Evolutionary conservation across 352 stramenopile species (phyloP).

Genomic region (Phytopythium oedochilum): DNA sequence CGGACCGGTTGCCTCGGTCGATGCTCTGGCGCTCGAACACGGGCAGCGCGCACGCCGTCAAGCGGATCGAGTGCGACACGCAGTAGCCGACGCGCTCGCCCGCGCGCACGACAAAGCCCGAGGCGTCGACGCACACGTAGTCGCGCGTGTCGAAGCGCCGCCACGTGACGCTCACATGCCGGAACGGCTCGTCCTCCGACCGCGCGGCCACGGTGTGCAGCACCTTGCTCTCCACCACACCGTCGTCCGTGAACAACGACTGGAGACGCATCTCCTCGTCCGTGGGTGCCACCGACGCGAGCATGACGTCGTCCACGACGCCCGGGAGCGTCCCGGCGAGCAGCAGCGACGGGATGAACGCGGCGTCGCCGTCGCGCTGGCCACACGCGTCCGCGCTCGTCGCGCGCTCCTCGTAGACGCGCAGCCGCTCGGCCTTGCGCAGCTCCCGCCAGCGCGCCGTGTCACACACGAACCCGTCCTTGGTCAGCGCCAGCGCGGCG

Average conservation of each 20-base stretch:
- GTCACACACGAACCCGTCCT: conserved; percentile 14
- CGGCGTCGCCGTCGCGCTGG: not conserved
- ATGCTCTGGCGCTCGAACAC: conserved; percentile 63
- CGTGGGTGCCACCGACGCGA: conserved; percentile 14
- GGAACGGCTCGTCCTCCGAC: conserved; percentile 39
- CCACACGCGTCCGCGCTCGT: not conserved
- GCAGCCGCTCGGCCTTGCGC: conserved; percentile 16
- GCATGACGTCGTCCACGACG: conserved; percentile 21
- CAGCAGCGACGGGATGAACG: conserved; percentile 25
- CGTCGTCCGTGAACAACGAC: conserved; percentile 30
- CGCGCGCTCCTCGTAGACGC: conserved; percentile 20
- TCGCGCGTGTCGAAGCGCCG: conserved; percentile 39
- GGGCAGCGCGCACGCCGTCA: conserved; percentile 21
- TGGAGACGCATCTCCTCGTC: conserved; percentile 50
- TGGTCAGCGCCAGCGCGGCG: conserved; percentile 7
- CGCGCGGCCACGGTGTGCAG: conserved; percentile 41
- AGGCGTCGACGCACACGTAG: conserved; percentile 39
- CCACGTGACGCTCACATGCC: conserved; percentile 57
- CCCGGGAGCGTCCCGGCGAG: conserved; percentile 14
- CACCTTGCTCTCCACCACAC: conserved; percentile 45
- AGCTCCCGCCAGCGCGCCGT: conserved; percentile 24
- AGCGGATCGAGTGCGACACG: conserved; percentile 29
- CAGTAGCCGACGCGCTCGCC: conserved; percentile 24
- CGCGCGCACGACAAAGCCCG: conserved; percentile 12
- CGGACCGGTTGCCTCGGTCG: conserved; percentile 42